Evolutionary conservation across 169 alveolate genomes (phyloP).

Genomic region (Plasmodium relictum): DNA sequence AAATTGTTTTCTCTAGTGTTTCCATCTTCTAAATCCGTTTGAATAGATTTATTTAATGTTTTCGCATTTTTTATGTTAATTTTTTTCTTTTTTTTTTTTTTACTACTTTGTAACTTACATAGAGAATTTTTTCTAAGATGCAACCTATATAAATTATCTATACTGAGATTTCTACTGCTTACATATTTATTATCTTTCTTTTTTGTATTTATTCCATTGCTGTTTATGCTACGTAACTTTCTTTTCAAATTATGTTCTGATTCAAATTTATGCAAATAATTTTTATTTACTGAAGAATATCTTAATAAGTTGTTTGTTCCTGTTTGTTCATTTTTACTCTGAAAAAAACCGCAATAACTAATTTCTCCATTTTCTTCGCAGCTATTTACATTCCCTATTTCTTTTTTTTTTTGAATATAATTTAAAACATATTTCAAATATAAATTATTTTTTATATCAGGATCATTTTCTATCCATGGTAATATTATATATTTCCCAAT

Average conservation of each 20-base stretch:
- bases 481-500: slow-evolving; percentile 81
- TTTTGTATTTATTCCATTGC: neutral
- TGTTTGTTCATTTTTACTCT: slow-evolving; percentile 4
- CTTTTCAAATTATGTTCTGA: neutral
- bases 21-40: neutral
- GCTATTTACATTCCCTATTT: neutral
- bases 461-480: slow-evolving; percentile 84
- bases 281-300: neutral
- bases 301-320: neutral
- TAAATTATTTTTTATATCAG: slow-evolving; percentile 78
- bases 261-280: neutral
- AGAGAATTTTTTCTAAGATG: slow-evolving; percentile 6
- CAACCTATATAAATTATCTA: slow-evolving; percentile 20
- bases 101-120: neutral
- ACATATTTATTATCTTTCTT: slow-evolving; percentile 16
- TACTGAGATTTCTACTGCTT: slow-evolving; percentile 31
- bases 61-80: slow-evolving; percentile 7
- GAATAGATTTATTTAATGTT: neutral
- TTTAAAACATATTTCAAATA: slow-evolving; percentile 71
- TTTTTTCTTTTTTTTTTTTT: neutral
- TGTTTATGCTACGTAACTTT: neutral
- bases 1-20: neutral
- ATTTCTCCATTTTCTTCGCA: neutral
- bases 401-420: slow-evolving; percentile 2
- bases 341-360: slow-evolving; percentile 42